Evolutionary conservation across 2,329 filamentous ascomycete genomes (phyloP), one percentile per base, ranked within the genome.

Genomic region (Tolypocladium capitatum): DNA sequence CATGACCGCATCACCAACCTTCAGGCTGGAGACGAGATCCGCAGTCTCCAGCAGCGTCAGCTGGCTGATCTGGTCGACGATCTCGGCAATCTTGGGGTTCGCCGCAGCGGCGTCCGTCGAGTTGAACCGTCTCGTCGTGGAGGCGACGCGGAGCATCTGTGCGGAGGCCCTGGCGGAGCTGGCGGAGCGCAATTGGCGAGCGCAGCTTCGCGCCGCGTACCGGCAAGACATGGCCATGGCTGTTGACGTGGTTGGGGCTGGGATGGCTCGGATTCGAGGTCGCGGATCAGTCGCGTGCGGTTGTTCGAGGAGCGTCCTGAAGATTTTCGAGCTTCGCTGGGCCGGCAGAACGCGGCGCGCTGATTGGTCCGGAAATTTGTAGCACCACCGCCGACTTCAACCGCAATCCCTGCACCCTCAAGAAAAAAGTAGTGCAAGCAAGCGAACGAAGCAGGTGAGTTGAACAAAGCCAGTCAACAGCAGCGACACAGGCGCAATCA

Each of bases 61-160:
- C 79, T 92, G 83, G 71, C 91, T 94, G 69, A 99, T 98, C 71
- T 98, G 90, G 67, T 98, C 90, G 62, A 99, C 92, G 63, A 99
- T 98, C 51, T 79, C 80, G 58, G 83, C 70, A 61, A 99, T 95
- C 79, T 98, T 98, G 53, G 92, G 89, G 71, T 86, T 94, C 52
- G 73, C 68, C 59, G 78, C 66, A 49, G 73, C 57, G 41, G 80
- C 81, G 60, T 90, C 85, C 58, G 88, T 90, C 53, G 88, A 91
- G 69, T 92, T 86, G 84, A 87, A 90, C 78, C 92, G 81, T 71
- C 85, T 81, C 63, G 80, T 64, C 55, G 67, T 63, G 38, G 68
- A 62, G 48, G 68, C 59, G 56, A 67, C 69, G 62, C 71, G 71
- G 58, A 66, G 51, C 49, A 61, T 58, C 65, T 74, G 66, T 71